Base-by-base conservation (phyloP, 225 moss, liverwort and hornwort genomes). In the Polytrichum commune region DNA sequence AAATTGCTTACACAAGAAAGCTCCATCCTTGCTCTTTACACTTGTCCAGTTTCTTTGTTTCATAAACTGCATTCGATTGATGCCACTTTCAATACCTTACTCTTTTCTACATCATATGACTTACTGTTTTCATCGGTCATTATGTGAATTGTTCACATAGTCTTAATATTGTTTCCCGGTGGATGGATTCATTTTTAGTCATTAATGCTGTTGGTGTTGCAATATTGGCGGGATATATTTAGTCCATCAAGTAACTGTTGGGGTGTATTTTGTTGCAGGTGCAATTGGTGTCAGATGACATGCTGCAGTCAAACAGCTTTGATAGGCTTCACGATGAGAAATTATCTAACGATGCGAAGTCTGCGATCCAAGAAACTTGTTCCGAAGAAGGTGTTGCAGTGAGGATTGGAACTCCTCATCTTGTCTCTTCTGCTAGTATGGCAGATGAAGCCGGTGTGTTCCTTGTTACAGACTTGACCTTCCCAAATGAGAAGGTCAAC, bases 201-300 rank as follows among this genome's bases (percentile, higher is more conserved):
- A 13, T 24, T 69, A 19, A 19, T 22, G 55, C 7, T 54, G 2
- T 25, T 35, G 35, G 9, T 35, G 35, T 57, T 19, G 18, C 7
- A 16, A 19, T 28, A 28, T 58, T 29, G 20, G 6, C n/a, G 19
- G 4, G 22, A 3, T 29, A 8, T 8, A 67, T 69, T 6, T 18
- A 33, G 5, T 65, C 4, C 35, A 30, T 29, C 54, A 16, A 19
- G 53, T 4, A 27, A 25, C 10, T 54, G 68, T 26, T 46, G 46
- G 16, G 16, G 46, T 46, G 16, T 46, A 7, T 19, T 69, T 27
- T 26, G n/a, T 71, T 3, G 18, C 74, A 87, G 86, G 78, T 87
- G 74, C 81, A 83, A 76, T 54, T 87, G 33, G 78, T 81, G 16
- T 83, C 86, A 5, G 83, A 83, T 18, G 83, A 87, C 55, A 18